Percentiles rank a stretch among this genome's conserved stretches.
Conservation (phyloP, 805 yeast species). For the Wickerhamiella hasegawae region DNA sequence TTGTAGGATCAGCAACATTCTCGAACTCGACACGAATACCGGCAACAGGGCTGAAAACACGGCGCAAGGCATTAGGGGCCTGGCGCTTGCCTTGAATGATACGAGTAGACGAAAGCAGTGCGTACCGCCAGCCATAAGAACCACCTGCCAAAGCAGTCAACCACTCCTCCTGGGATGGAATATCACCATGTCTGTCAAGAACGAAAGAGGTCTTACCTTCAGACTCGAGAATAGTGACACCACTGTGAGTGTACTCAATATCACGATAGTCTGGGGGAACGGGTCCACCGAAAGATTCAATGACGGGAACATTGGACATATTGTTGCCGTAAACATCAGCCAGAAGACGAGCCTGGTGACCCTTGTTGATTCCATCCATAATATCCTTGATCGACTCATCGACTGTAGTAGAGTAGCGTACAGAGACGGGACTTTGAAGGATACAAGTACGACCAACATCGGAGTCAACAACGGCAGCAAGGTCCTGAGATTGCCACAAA, state of each 20-base stretch:
- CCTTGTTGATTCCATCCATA: slow-evolving; percentile 76
- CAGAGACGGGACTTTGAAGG: slow-evolving; percentile 97
- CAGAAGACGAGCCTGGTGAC: slow-evolving; percentile 53
- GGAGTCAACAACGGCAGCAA: slow-evolving; percentile 87
- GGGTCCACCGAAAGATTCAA: slow-evolving; percentile 76
- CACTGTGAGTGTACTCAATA: slow-evolving; percentile 20
- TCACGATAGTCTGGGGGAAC: slow-evolving; percentile 24
- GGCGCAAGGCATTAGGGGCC: slow-evolving; percentile 61
- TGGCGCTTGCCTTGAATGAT: slow-evolving; percentile 77
- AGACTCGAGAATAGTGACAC: slow-evolving; percentile 13
- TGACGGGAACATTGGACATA: slow-evolving; percentile 59
- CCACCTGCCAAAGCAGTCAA: slow-evolving; percentile 67
- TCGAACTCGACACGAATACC: slow-evolving; percentile 47
- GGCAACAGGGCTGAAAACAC: slow-evolving; percentile 61
- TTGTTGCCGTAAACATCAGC: slow-evolving; percentile 58
- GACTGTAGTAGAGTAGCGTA: slow-evolving; percentile 70
- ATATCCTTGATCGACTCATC: slow-evolving; percentile 89
- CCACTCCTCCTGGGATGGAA: slow-evolving; percentile 43
- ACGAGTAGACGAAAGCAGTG: slow-evolving; percentile 63
- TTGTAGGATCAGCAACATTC: slow-evolving; percentile 32
- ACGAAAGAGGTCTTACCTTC: slow-evolving; percentile 19
- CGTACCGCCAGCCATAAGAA: slow-evolving; percentile 74
- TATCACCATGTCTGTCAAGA: slow-evolving; percentile 18
- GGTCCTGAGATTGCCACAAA: slow-evolving; percentile 95
- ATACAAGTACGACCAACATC: slow-evolving; percentile 99